phyloP scores from a whole-genome alignment of 164 flowering plant species.

The Amborella trichopoda region DNA sequence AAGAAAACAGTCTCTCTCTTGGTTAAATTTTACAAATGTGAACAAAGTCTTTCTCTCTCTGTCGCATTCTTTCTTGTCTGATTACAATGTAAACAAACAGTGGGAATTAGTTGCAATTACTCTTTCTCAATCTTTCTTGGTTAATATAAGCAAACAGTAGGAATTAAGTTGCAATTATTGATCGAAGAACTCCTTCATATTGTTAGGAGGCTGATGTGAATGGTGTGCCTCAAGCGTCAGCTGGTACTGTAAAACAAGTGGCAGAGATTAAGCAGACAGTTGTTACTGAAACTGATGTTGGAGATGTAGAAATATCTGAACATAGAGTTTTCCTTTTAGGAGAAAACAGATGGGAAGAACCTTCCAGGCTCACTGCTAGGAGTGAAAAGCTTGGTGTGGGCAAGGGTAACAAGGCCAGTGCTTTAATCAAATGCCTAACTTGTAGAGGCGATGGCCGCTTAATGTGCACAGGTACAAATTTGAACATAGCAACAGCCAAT shows the following conservation, averaged over 20 bases:
- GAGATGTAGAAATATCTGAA: constrained; percentile 31
- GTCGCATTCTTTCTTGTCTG: no score
- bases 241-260: constrained; percentile 35
- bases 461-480: constrained; percentile 85
- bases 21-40: no score
- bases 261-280: constrained; percentile 35
- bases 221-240: constrained; percentile 31
- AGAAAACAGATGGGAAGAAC: constrained; percentile 96
- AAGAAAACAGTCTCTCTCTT: no score
- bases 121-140: no score
- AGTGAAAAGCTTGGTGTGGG: constrained; percentile 16
- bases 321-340: constrained; percentile 88
- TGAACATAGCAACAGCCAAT: no score
- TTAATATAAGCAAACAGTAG: no score
- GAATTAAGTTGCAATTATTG: no score
- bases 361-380: constrained; percentile 50
- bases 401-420: constrained; percentile 4
- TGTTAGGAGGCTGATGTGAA: constrained; percentile 32
- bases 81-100: no score
- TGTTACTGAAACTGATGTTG: constrained; percentile 23
- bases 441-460: constrained; percentile 89
- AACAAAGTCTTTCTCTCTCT: no score
- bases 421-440: constrained; percentile 36
- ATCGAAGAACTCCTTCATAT: neutral
- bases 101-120: no score